These are phyloP conservation scores for Mucor plumbeus DNA, from an alignment of 371 early-diverging fungal species.

Conservation along the genomic window DNA sequence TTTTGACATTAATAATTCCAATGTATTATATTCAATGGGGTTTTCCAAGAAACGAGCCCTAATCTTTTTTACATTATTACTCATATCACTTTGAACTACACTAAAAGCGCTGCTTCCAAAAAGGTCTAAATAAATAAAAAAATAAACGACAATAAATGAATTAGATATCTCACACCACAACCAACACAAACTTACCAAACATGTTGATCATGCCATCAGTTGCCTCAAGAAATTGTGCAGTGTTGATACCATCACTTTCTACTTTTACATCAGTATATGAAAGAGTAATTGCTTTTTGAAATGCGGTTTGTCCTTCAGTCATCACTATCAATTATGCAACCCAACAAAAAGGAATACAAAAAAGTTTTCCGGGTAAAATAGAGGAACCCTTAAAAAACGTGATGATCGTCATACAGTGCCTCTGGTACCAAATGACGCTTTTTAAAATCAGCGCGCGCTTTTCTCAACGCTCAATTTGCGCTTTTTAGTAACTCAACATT, in stretches of 20 bases:
- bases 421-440: no score
- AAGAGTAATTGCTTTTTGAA: slow-evolving; percentile 48
- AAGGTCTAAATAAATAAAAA: slow-evolving; percentile 51
- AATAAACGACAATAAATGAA: no score
- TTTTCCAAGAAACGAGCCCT: slow-evolving; percentile 67
- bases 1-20: slow-evolving; percentile 77
- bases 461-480: no score
- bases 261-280: slow-evolving; percentile 74
- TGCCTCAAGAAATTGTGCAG: slow-evolving; percentile 87
- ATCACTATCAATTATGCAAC: not conserved
- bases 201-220: slow-evolving; percentile 80
- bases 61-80: slow-evolving; percentile 90
- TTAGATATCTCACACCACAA: not conserved
- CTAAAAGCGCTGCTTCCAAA: slow-evolving; percentile 78
- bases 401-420: not conserved
- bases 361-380: slow-evolving; percentile 10
- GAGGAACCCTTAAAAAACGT: not conserved
- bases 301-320: slow-evolving; percentile 11
- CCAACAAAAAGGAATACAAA: not conserved
- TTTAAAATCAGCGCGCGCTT: no score
- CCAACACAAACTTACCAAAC: slow-evolving; percentile 70
- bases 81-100: slow-evolving; percentile 88
- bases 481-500: no score
- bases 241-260: slow-evolving; percentile 72
- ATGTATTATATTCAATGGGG: slow-evolving; percentile 73